Base-by-base conservation (phyloP, 2,329 filamentous ascomycete genomes). In the Aspergillus unguis region DNA sequence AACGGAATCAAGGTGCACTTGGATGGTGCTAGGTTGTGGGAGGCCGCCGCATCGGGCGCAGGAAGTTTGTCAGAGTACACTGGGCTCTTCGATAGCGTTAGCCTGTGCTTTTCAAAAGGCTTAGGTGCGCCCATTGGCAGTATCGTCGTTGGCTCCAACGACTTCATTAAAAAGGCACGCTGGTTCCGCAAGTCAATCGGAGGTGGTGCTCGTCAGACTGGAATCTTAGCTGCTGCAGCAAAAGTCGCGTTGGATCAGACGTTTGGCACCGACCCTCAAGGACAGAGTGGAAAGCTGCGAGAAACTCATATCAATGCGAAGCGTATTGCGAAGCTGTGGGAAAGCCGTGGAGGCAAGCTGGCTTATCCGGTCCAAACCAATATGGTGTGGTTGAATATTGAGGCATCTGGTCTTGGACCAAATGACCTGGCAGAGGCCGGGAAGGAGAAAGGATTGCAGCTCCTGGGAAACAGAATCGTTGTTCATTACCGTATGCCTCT, bases 351-450 rank as follows among this genome's bases (percentile, higher is more conserved):
- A 4, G 90, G 90, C 1, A 83, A 81, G 70, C 71, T 90, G 52
- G 71, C 78, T 23, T 78, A 85, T 54, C 86, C 87, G 0, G 85
- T 88, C 1, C 85, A 95, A 65, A 95, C 90, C n/a, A 95, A 95
- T 72, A 95, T 95, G 88, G 83, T 90, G 32, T 95, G 89, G 90
- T 65, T 95, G 53, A 86, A 95, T 68, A 74, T 94, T 11, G 80
- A 83, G 29, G 79, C 79, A 1, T 80, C 82, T 8, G 81, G 82
- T 0, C 67, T 85, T 31, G 72, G 75, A 3, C 67, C 67, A 4
- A 76, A 80, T 47, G 75, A 80, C 37, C 81, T 85, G 55, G 77
- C 80, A 7, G 74, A 77, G 52, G 69, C 81, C 35, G 84, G 77
- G 2, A 71, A 80, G 56, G 77, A 81, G 61, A 77, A 81, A 50